phyloP scores from a whole-genome alignment of 2,329 filamentous ascomycete genomes.

The Ophiosphaerella herpotricha region DNA sequence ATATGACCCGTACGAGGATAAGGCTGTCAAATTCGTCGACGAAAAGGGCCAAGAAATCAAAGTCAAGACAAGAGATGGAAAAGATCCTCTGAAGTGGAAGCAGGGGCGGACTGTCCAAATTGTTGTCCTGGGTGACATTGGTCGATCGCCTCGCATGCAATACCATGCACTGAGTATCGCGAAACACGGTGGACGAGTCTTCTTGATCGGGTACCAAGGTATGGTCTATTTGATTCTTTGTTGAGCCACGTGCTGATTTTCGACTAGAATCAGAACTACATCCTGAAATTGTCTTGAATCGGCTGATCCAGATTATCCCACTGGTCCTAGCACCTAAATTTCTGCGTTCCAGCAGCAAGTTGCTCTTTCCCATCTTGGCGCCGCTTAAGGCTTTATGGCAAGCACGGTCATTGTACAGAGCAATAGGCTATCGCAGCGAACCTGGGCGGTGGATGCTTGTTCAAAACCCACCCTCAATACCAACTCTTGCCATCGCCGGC shows the following conservation, averaged over 20 bases:
- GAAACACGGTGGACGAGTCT: conserved; percentile 76
- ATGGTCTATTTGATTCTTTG: neutral
- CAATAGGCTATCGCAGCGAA: conserved; percentile 74
- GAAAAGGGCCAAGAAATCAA: conserved; percentile 30
- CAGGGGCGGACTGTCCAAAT: conserved; percentile 69
- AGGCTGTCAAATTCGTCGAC: conserved; percentile 24
- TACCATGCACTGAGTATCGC: conserved; percentile 95
- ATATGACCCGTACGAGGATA: conserved; percentile 51
- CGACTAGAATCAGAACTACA: conserved; percentile 75
- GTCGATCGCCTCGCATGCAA: conserved; percentile 95
- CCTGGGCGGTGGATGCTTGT: conserved; percentile 85
- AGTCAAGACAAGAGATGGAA: conserved; percentile 25
- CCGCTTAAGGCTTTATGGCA: conserved; percentile 89
- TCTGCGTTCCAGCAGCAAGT: conserved; percentile 68
- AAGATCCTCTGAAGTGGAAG: conserved; percentile 26
- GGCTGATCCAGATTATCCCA: conserved; percentile 71
- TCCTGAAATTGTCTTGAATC: conserved; percentile 72
- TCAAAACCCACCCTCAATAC: conserved; percentile 93
- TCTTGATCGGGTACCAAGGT: conserved; percentile 89
- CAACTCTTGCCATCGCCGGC: conserved; percentile 78
- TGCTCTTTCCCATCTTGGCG: conserved; percentile 77
- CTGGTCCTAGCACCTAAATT: conserved; percentile 69
- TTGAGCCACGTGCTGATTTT: neutral
- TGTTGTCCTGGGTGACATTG: conserved; percentile 92
- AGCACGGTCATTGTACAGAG: conserved; percentile 69